Evolutionary conservation across 441 rosid genomes (phyloP).

Genomic region (Populus hybrid): DNA sequence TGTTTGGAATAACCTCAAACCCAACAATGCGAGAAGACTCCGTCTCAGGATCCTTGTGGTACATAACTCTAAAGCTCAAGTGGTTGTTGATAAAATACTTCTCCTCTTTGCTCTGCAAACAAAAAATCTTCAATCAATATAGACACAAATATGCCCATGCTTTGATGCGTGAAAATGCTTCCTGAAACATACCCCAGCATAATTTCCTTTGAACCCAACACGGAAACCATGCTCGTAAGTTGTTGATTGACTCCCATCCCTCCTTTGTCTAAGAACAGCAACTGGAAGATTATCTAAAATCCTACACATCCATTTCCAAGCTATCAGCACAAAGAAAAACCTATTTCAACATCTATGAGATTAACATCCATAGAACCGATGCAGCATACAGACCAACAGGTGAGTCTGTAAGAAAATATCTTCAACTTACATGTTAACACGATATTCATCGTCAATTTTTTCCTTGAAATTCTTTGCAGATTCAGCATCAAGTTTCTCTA

Average conservation of each 20-base stretch:
- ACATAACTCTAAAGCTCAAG: constrained; percentile 91
- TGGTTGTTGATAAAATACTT: constrained; percentile 90
- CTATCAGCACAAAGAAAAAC: constrained; percentile 7
- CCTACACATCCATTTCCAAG: constrained; percentile 44
- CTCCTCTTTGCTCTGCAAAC: constrained; percentile 87
- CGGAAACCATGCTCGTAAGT: constrained; percentile 92
- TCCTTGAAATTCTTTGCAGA: constrained; percentile 85
- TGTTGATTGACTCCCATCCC: constrained; percentile 74
- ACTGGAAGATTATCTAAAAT: constrained; percentile 96
- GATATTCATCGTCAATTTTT: constrained; percentile 89
- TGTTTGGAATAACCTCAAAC: constrained; percentile 88
- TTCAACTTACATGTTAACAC: constrained; percentile 78
- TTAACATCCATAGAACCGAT: not conserved
- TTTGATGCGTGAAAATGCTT: constrained; percentile 5
- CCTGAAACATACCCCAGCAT: constrained; percentile 67
- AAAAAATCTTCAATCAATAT: constrained; percentile 10
- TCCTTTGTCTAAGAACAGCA: constrained; percentile 87
- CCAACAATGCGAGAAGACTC: constrained; percentile 91
- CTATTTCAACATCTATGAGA: not conserved
- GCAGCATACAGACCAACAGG: not conserved
- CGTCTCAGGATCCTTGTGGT: constrained; percentile 70
- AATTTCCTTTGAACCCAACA: constrained; percentile 92
- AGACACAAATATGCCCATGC: not conserved
- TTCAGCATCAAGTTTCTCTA: constrained; percentile 51
- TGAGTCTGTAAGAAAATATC: not conserved